Evolutionary conservation across 352 stramenopile species (phyloP).

Genomic region (Globisporangium nodosum): DNA sequence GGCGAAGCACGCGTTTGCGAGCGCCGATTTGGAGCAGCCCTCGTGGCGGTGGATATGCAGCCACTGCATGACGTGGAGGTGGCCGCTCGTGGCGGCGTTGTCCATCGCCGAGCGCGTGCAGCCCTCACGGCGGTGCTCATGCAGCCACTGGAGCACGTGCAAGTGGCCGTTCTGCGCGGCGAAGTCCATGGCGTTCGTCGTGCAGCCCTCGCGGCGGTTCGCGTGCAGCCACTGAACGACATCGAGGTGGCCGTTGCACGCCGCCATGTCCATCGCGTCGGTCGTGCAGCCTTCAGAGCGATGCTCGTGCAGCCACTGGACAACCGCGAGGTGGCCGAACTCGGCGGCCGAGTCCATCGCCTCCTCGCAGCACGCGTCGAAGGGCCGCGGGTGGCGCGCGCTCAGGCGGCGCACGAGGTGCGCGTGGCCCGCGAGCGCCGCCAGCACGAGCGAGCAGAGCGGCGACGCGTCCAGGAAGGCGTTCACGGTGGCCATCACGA

Average conservation of each 20-base stretch:
- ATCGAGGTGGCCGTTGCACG: constrained; percentile 19
- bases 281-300: constrained; percentile 24
- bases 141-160: constrained; percentile 27
- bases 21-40: constrained; percentile 63
- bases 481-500: constrained; percentile 47
- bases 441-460: constrained; percentile 45
- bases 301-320: constrained; percentile 28
- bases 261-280: constrained; percentile 32
- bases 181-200: constrained; percentile 21
- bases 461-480: constrained; percentile 48
- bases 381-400: constrained; percentile 16
- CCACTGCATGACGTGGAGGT: constrained; percentile 36
- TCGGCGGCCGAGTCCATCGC: constrained; percentile 30
- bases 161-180: constrained; percentile 26
- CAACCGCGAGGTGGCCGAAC: constrained; percentile 20
- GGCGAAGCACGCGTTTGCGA: constrained; percentile 53
- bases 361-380: constrained; percentile 20
- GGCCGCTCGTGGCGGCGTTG: constrained; percentile 31
- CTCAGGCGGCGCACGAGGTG: constrained; percentile 58
- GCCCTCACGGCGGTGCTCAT: constrained; percentile 25
- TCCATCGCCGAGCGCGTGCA: constrained; percentile 35
- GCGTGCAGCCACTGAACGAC: constrained; percentile 31
- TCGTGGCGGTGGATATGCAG: constrained; percentile 47
- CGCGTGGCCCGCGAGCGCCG: constrained; percentile 41
- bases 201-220: constrained; percentile 24